These are phyloP conservation scores for Taphrina communis DNA, from an alignment of 1,139 yeast genomes.

Conservation along the genomic window DNA sequence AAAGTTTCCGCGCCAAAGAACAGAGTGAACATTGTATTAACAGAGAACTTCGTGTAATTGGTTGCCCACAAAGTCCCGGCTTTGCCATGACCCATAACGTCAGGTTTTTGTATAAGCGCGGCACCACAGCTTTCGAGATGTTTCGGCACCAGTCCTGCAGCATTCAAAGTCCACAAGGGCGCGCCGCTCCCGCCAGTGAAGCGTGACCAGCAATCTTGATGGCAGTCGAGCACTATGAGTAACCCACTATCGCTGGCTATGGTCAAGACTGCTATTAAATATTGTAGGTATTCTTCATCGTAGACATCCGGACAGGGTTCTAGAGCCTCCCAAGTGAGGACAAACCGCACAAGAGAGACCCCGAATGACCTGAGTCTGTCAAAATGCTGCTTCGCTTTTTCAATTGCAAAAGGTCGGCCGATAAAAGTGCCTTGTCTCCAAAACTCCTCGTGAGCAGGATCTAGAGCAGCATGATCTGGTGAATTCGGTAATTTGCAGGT, in stretches of 20 bases:
- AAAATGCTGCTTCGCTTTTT: constrained; percentile 72
- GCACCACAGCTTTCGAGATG: constrained; percentile 73
- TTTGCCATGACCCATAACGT: constrained; percentile 56
- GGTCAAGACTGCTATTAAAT: constrained; percentile 66
- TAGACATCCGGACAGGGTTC: constrained; percentile 85
- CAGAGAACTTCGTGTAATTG: constrained; percentile 76
- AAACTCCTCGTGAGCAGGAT: constrained; percentile 54
- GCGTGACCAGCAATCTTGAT: constrained; percentile 89
- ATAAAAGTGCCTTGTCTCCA: constrained; percentile 79
- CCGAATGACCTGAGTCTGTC: constrained; percentile 78
- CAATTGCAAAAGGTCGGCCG: constrained; percentile 77
- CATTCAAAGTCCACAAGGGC: constrained; percentile 89
- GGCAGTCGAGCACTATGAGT: constrained; percentile 83
- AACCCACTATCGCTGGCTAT: constrained; percentile 68
- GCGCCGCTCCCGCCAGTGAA: constrained; percentile 95
- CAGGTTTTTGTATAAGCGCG: constrained; percentile 68
- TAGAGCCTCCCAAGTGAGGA: constrained; percentile 89
- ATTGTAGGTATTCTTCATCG: constrained; percentile 76
- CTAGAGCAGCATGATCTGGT: constrained; percentile 4
- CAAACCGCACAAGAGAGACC: constrained; percentile 73
- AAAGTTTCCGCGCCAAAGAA: constrained; percentile 77
- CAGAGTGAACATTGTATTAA: constrained; percentile 81
- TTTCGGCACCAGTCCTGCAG: constrained; percentile 85
- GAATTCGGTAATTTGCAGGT: constrained; percentile 29
- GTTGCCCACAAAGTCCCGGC: constrained; percentile 95